Base-by-base conservation (phyloP, 2,329 filamentous ascomycete genomes). In the Cladosporium sp. region DNA sequence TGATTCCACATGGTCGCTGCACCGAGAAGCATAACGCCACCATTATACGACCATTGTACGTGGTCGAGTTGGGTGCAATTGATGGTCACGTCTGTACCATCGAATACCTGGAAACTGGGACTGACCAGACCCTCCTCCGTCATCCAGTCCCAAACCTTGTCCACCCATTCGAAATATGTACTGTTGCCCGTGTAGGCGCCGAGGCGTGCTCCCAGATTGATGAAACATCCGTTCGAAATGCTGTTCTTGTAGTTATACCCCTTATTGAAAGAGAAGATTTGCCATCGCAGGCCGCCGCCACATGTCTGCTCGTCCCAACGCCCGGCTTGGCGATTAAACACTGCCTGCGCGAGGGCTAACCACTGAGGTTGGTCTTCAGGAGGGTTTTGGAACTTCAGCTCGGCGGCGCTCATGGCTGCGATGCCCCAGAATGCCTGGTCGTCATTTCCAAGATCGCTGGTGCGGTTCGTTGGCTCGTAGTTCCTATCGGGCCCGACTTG, bases 91-190 rank as follows among this genome's bases (percentile, higher is more conserved):
- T 72, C 70, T 34, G 71, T 70, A 50, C 75, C 75, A 49, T 77
- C 75, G 56, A 66, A 76, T 61, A 74, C 72, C 58, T 71, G 74
- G 62, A 69, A 74, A 10, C 67, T 52, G 77, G 75, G 46, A 56
- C 80, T 77, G 57, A 89, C 77, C 53, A 89, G 72, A 10, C 79
- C 78, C 4, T 83, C 68, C 1, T 69, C 68, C 9, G 54, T 48
- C 49, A 66, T 62, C 70, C 70, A 72, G 13, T 68, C 59, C 62
- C 63, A 72, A 31, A 59, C 55, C 51, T 62, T 67, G 49, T 72
- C 69, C 1, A 79, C 79, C 85, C 85, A 88, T 59, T 88, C 78
- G 71, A 75, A 56, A 58, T 87, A 88, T 0, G 80, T 84, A 54
- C 63, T 40, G 53, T 73, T 72, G 13, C 64, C 67, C 7, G 70